phyloP scores from a whole-genome alignment of 768 basidiomycete genomes.

The Russula brevipes region DNA sequence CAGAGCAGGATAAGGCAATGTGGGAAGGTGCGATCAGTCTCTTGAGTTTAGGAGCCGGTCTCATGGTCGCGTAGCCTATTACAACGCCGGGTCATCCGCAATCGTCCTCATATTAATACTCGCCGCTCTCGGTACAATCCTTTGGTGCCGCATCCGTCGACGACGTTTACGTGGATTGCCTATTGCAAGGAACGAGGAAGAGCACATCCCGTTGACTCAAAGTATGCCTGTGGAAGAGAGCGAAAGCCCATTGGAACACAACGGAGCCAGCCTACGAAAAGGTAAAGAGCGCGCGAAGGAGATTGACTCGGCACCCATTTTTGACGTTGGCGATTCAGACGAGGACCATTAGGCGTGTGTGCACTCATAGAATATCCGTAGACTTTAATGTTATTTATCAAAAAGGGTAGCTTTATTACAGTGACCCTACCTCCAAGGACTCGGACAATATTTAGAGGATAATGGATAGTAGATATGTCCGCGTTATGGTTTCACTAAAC shows the following conservation, averaged over 20 bases:
- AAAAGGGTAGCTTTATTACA: no score
- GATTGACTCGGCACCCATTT: constrained; percentile 35
- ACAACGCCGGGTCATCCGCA: constrained; percentile 85
- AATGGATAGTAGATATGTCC: constrained; percentile 39
- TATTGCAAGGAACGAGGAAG: constrained; percentile 45
- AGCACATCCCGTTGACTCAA: constrained; percentile 62
- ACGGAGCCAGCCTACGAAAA: constrained; percentile 28
- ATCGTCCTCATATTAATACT: constrained; percentile 75
- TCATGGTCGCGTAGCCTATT: constrained; percentile 59
- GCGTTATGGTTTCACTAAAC: constrained; percentile 80
- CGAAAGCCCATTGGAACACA: constrained; percentile 12
- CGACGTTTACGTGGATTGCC: constrained; percentile 39
- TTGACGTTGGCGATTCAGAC: constrained; percentile 44
- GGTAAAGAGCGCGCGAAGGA: constrained; percentile 35
- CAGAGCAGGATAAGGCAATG: constrained; percentile 77
- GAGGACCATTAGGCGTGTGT: constrained; percentile 33
- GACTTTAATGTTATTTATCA: neutral
- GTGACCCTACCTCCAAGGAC: no score
- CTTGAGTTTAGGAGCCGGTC: neutral
- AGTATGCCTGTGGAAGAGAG: constrained; percentile 30
- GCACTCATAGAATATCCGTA: neutral
- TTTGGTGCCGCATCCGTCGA: constrained; percentile 70
- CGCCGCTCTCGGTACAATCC: constrained; percentile 60
- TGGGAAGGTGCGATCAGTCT: constrained; percentile 68
- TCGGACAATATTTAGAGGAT: no score